A percentile compares a stretch with the other conserved stretches of the same genome.
These are phyloP conservation scores for Evansstolkia leycettana DNA, from an alignment of 495 filamentous ascomycete genomes.

Conservation along the genomic window DNA sequence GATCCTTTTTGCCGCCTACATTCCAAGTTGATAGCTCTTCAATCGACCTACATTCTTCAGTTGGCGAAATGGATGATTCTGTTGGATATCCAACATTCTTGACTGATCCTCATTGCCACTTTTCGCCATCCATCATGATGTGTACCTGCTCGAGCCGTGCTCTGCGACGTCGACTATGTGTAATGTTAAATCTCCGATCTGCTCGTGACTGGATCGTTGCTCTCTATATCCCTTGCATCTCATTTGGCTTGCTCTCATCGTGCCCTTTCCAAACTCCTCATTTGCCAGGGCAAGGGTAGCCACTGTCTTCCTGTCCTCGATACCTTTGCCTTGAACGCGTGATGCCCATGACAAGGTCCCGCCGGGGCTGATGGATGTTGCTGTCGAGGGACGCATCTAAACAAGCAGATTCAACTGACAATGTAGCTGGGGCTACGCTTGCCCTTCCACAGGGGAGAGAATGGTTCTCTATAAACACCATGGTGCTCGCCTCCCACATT, in stretches of 20 bases:
- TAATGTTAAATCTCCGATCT: constrained; percentile 30
- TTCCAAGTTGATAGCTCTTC: constrained; percentile 16
- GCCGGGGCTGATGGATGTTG: constrained; percentile 24
- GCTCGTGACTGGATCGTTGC: constrained; percentile 29
- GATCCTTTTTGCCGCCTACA: constrained; percentile 14
- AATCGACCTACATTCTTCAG: constrained; percentile 17
- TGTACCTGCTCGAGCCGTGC: constrained; percentile 12
- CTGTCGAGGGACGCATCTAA: constrained; percentile 32
- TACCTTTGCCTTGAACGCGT: constrained; percentile 19
- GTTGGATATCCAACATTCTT: constrained; percentile 27
- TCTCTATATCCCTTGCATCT: constrained; percentile 30
- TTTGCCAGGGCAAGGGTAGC: constrained; percentile 28
- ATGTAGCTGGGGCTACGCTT: constrained; percentile 24
- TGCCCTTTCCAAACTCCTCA: constrained; percentile 29
- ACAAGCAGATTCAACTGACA: constrained; percentile 24
- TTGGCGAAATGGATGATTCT: constrained; percentile 10
- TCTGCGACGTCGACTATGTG: constrained; percentile 13
- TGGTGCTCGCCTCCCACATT: constrained; percentile 43
- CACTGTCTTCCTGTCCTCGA: constrained; percentile 19
- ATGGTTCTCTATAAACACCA: constrained; percentile 39
- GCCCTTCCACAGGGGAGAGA: constrained; percentile 23
- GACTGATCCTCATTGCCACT: constrained; percentile 9
- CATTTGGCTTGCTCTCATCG: constrained; percentile 18
- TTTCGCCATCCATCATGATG: constrained; percentile 13
- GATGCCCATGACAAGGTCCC: constrained; percentile 19